phyloP scores from a whole-genome alignment of 148 eudicot species.

The Chenopodium quinoa region DNA sequence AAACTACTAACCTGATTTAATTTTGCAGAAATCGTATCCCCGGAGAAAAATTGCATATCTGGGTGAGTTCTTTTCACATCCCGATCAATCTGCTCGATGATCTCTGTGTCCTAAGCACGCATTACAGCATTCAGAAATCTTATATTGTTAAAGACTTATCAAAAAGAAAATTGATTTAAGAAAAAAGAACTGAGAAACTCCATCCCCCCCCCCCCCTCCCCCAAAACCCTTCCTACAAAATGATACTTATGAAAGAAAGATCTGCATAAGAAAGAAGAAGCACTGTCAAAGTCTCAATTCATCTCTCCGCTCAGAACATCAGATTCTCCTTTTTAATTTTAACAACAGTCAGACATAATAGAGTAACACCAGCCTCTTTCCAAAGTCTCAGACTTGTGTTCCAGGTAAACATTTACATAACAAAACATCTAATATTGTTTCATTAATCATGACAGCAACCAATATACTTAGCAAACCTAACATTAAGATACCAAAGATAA shows the following conservation, averaged over 20 bases:
- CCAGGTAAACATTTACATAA: neutral
- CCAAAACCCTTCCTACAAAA: neutral
- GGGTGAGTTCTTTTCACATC: conserved; percentile 99
- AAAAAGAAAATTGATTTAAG: neutral
- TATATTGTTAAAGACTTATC: conserved; percentile 1
- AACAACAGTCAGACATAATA: neutral
- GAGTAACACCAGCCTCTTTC: neutral
- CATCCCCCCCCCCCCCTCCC: neutral
- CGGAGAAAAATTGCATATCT: conserved; percentile 84
- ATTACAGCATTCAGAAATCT: conserved; percentile 1
- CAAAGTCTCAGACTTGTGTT: neutral
- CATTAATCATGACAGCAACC: neutral
- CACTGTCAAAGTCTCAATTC: neutral
- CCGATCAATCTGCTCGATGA: conserved; percentile 92
- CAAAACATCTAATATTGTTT: neutral
- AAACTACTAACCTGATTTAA: conserved; percentile 60
- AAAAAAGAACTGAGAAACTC: neutral
- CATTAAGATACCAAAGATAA: neutral
- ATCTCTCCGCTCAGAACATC: neutral
- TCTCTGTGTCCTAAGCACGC: conserved; percentile 73
- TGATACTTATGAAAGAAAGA: neutral
- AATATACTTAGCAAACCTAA: neutral
- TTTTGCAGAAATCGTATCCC: conserved; percentile 67
- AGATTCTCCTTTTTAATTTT: neutral
- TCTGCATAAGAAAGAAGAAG: too few relatives aligned